Base-by-base conservation (phyloP, 805 yeast species). In the Wickerhamomyces mucosus region DNA sequence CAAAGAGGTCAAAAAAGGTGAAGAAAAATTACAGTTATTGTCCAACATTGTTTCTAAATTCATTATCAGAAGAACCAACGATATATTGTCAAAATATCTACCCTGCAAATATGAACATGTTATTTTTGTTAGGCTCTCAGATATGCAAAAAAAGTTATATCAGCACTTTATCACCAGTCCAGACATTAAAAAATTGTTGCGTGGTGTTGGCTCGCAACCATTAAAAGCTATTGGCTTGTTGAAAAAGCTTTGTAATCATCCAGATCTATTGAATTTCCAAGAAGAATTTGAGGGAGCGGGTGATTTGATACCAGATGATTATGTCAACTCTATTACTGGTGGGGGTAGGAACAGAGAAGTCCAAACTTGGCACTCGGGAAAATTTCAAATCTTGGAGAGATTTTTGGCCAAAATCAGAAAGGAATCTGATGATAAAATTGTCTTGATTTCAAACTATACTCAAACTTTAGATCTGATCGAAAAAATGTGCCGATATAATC, bases 81-180 rank as follows among this genome's bases (percentile, higher is more conserved):
- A 92, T 55, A 83, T 92, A 45, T 63, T 92, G 34, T 79, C 96
- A 19, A 89, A 92, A 56, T 92, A 92, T 50, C 65, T 92, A 37
- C 98, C 98, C 0, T 84, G 94, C 40, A 92, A 92, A 55, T 88
- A 86, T 52, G 98, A 92, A 54, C 95, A 92, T 55, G 97, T 92
- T 15, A 81, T 92, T n/a, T 92, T 89, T 54, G 86, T 92, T 38
- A 78, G 77, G 26, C 59, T 92, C 34, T 69, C 89, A 2, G 84
- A 83, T 1, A 67, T 88, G 57, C 98, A 92, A 55, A 58, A 63
- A 31, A 56, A 64, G 1, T 55, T 92, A 2, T 92, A 92, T 50
- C 62, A 70, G 32, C 78, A 78, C 41, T 83, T 82, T 45, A 69
- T 86, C 32, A 72, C 81, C 10, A 78, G 94, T 6, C 85, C 92